These are phyloP conservation scores for Neopestalotiopsis clavispora DNA, from an alignment of 2,329 filamentous ascomycete genomes.

Conservation along the genomic window DNA sequence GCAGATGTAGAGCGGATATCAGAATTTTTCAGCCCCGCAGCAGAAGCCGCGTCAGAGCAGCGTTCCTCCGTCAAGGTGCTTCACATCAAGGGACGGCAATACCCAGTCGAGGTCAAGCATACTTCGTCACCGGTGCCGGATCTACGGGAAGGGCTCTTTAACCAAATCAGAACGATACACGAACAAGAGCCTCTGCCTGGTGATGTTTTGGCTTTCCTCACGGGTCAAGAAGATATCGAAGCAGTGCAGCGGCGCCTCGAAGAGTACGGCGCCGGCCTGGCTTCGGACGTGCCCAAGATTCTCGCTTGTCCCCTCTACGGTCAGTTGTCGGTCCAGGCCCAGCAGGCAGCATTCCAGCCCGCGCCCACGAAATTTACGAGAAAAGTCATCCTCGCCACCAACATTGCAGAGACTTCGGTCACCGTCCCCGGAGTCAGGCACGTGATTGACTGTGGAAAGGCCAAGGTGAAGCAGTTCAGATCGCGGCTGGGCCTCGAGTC, in stretches of 20 bases:
- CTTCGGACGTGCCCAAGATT: slow-evolving; percentile 74
- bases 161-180: slow-evolving; percentile 86
- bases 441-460: slow-evolving; percentile 91
- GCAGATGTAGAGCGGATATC: slow-evolving; percentile 82
- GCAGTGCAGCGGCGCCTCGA: slow-evolving; percentile 79
- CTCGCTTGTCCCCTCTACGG: slow-evolving; percentile 84
- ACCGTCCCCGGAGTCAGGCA: slow-evolving; percentile 92
- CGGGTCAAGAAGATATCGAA: slow-evolving; percentile 92
- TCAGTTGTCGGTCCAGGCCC: slow-evolving; percentile 83
- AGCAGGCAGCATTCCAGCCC: slow-evolving; percentile 84
- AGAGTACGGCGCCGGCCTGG: slow-evolving; percentile 75
- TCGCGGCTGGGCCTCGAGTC: slow-evolving; percentile 87
- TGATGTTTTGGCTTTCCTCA: slow-evolving; percentile 90
- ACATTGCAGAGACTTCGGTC: slow-evolving; percentile 98
- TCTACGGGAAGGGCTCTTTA: slow-evolving; percentile 80
- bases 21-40: slow-evolving; percentile 67
- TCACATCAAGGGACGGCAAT: slow-evolving; percentile 85
- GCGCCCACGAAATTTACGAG: slow-evolving; percentile 73
- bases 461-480: slow-evolving; percentile 91
- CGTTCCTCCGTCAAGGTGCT: slow-evolving; percentile 42
- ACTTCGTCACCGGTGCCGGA: slow-evolving; percentile 77
- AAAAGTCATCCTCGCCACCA: slow-evolving; percentile 91
- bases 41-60: slow-evolving; percentile 11
- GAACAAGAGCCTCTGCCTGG: slow-evolving; percentile 88
- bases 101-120: slow-evolving; percentile 80